Base-by-base conservation (phyloP, 148 eudicot genomes). In the Simmondsia chinensis region DNA sequence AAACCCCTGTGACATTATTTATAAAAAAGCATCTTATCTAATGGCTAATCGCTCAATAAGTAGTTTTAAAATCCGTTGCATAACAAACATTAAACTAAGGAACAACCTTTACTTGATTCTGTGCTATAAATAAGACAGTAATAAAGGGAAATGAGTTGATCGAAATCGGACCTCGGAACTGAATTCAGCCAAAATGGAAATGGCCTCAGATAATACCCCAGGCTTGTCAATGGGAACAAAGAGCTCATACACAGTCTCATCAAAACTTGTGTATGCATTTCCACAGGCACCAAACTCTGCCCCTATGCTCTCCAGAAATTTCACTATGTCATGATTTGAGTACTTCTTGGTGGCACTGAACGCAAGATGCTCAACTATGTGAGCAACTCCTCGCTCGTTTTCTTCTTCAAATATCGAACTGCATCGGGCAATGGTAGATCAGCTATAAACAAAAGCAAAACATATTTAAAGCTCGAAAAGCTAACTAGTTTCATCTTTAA, bases 251-350 rank as follows among this genome's bases (percentile, higher is more conserved):
- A 85, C 71, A 37, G 95, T 81, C 61, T 85, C 95, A 68, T 85
- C 95, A 54, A 71, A 69, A 45, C 86, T 81, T 23, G 95, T 81
- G 33, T 74, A 68, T 17, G 95, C 95, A 72, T 85, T 85, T 57
- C 81, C 86, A 61, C 95, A 85, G 50, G 89, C 83, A 46, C 95
- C 95, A 62, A 87, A 87, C 53, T 79, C 96, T 35, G 93, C 96
- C 53, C 96, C 96, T 33, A 87, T 67, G 59, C 96, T 87, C 52
- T 87, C 96, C 36, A 87, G 77, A 78, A 87, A 87, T 48, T 69
- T 82, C 9, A 87, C 70, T 39, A 87, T 76, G 50, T 87, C 96
- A 52, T 87, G 96, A 64, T 87, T 85, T 37, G 89, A 61, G 62
- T 81, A 85, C 50, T 78, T 85, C 61, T 70, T 64, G 20, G 95